Evolutionary conservation across 495 filamentous ascomycete genomes (phyloP).

Genomic region (Aspergillus egyptiacus): DNA sequence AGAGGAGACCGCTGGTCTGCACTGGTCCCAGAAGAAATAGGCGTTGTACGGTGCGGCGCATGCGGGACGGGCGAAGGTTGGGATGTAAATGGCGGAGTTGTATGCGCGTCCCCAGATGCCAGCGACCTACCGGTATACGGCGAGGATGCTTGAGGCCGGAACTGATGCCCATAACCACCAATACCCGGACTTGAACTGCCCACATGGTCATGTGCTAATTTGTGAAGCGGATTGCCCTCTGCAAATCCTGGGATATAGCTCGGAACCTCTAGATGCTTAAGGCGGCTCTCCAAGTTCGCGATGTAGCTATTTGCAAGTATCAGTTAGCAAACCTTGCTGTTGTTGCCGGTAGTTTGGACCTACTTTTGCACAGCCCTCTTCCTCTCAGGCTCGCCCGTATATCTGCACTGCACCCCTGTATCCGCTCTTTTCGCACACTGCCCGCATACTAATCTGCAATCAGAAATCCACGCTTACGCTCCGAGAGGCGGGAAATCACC

Average conservation of each 20-base stretch:
- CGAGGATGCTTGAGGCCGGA: neutral
- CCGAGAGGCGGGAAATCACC: too few relatives aligned
- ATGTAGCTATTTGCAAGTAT: conserved; percentile 21
- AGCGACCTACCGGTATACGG: neutral
- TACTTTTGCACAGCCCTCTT: conserved; percentile 20
- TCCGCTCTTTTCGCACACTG: conserved; percentile 27
- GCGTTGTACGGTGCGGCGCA: neutral
- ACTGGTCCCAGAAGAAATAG: neutral
- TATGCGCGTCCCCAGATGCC: neutral
- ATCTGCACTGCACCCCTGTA: conserved; percentile 21
- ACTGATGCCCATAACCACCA: too few relatives aligned
- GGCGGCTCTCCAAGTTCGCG: conserved; percentile 23
- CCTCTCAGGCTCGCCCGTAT: conserved; percentile 31
- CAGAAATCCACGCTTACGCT: too few relatives aligned
- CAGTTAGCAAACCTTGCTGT: neutral
- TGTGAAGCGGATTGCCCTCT: neutral
- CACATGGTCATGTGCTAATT: too few relatives aligned
- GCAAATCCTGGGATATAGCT: neutral
- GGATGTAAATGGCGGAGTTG: neutral
- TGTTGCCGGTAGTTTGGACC: neutral
- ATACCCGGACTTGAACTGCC: too few relatives aligned
- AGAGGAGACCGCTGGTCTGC: conserved; percentile 4
- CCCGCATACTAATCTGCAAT: conserved; percentile 30
- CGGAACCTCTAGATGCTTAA: conserved; percentile 27
- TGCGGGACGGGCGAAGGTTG: neutral